Evolutionary conservation across 2,329 filamentous ascomycete species (phyloP).

Genomic region (Fusarium graminum): DNA sequence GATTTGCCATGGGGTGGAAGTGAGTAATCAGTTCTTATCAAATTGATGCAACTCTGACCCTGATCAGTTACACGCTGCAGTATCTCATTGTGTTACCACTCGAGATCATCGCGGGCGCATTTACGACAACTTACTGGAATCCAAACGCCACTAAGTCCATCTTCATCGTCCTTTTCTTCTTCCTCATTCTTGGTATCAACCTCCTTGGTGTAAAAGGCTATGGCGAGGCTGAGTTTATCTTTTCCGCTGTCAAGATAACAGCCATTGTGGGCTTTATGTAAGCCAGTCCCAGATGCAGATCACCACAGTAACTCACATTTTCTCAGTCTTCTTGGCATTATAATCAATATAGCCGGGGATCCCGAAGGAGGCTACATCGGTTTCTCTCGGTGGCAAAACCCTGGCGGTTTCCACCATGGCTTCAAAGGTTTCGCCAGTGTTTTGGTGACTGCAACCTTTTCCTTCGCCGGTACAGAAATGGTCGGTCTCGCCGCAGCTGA

Average conservation of each 20-base stretch:
- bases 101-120: conserved; percentile 86
- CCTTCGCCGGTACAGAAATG: conserved; percentile 80
- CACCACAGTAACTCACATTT: conserved; percentile 11
- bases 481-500: conserved; percentile 83
- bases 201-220: conserved; percentile 89
- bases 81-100: conserved; percentile 87
- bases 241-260: conserved; percentile 85
- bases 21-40: conserved; percentile 51
- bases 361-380: conserved; percentile 82
- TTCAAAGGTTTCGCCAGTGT: conserved; percentile 85
- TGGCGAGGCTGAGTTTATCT: conserved; percentile 89
- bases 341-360: conserved; percentile 85
- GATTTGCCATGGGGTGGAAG: conserved; percentile 96
- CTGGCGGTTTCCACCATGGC: conserved; percentile 84
- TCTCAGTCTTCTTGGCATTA: conserved; percentile 80
- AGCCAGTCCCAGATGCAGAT: conserved; percentile 48
- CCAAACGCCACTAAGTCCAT: conserved; percentile 72
- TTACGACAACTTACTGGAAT: conserved; percentile 87
- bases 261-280: conserved; percentile 90
- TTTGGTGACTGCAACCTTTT: conserved; percentile 80
- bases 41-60: conserved; percentile 1
- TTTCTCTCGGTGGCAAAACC: conserved; percentile 78
- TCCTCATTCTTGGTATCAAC: conserved; percentile 83
- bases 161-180: conserved; percentile 85
- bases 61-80: conserved; percentile 79